Evolutionary conservation across 495 filamentous ascomycete species (phyloP), one percentile per base, ranked within the genome.

Genomic region (Penicillium taxi): DNA sequence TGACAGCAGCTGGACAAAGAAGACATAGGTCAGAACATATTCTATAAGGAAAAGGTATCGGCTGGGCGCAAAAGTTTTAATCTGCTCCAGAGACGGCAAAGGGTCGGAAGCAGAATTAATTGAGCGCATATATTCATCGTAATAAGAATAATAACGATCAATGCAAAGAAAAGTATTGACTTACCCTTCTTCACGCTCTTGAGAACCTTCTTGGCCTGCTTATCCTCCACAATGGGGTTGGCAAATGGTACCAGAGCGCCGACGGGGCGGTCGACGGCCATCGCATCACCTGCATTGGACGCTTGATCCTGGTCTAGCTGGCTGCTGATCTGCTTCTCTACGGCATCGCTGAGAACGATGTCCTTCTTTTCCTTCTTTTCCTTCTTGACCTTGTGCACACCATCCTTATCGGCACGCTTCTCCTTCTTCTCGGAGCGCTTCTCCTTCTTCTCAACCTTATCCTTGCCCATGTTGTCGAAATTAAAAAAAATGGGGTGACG

Each of bases 141-240:
- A n/a, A n/a, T n/a, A n/a, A n/a, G n/a, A n/a, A n/a, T n/a, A 2
- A 38, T 22, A 19, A 18, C 14, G 29, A 21, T 31, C 17, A 24
- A 27, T 35, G 27, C 15, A 21, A 13, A 33, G 19, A 18, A 9
- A 14, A 13, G 12, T 35, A 22, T 35, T 15, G 12, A 45, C 72
- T 33, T 73, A 95, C 91, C 85, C 69, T 93, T 93, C 75, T 91
- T 90, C 35, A 96, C 84, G 21, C 76, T 77, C 74, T 93, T 93
- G 53, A 90, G 66, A 24, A 93, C 76, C 78, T 94, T 96, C 78
- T 96, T 95, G 49, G 80, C 75, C 16, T 72, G 63, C 74, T 95
- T 95, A 53, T 94, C 88, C 50, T 91, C 82, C 13, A 84, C 87
- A 52, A 96, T 68, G 28, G 93, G 91, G 45, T 80, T 71, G 40